Evolutionary conservation across 257 asterid genomes (phyloP).

Genomic region (Echium plantagineum): DNA sequence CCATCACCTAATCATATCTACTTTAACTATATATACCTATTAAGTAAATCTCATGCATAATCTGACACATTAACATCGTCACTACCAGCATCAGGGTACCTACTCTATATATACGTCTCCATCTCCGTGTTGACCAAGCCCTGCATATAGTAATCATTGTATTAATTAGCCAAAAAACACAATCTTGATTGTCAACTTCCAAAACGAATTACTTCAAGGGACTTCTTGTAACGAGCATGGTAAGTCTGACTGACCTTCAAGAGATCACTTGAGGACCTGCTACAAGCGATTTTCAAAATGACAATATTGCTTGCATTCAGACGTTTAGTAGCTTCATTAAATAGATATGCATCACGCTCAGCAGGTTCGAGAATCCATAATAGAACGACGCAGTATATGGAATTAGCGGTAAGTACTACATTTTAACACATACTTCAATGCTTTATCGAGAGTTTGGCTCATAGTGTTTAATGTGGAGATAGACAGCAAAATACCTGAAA

Average conservation of each 20-base stretch:
- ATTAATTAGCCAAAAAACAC: too few species aligned
- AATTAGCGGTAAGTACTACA: background rate
- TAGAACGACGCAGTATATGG: constrained; percentile 41
- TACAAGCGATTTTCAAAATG: constrained; percentile 70
- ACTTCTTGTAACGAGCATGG: constrained; percentile 60
- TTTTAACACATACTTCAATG: background rate
- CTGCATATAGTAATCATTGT: too few species aligned
- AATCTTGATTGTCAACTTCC: too few species aligned
- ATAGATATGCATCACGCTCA: constrained; percentile 68
- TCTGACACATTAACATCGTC: too few species aligned
- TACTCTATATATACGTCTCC: too few species aligned
- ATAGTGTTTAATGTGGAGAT: background rate
- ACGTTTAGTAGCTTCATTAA: constrained; percentile 60
- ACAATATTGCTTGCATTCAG: constrained; percentile 43
- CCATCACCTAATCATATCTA: background rate
- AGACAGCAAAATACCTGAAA: constrained; percentile 44
- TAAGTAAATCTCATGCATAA: too few species aligned
- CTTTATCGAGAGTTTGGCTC: background rate
- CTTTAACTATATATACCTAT: too few species aligned
- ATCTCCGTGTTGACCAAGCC: too few species aligned
- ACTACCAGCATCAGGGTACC: too few species aligned
- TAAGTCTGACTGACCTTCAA: constrained; percentile 59
- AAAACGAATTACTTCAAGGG: too few species aligned
- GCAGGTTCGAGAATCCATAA: constrained; percentile 74
- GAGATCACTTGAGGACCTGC: too few species aligned